Base-by-base conservation (phyloP, 2,329 filamentous ascomycete species). In the Alternaria ventricosa region DNA sequence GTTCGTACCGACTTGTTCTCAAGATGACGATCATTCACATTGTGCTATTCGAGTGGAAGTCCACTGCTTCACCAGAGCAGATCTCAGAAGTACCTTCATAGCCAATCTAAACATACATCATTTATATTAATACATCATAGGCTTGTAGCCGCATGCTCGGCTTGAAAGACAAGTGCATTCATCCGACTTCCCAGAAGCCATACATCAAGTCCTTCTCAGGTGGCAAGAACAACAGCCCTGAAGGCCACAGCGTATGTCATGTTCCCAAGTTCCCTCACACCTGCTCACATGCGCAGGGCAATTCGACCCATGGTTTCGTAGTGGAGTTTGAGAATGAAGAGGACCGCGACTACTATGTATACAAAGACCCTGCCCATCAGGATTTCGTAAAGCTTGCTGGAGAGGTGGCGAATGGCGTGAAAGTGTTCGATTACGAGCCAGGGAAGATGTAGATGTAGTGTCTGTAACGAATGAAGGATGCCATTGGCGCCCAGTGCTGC, bases 251-350 rank as follows among this genome's bases (percentile, higher is more conserved):
- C 61, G 79, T 69, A 8, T 13, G n/a, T 28, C 11, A 55, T 49
- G 11, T n/a, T 28, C 10, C 12, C 2, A 28, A 22, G 30, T 20
- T 13, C n/a, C 5, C 13, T 49, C 10, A 25, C 57, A 57, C 43
- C 15, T 46, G 27, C 44, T 63, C 3, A 57, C 25, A n/a, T 25
- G 4, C 2, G 2, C 43, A 79, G 89, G 83, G 85, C 53, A 90
- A 86, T 0, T 87, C 90, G 55, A 89, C 89, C 0, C 91, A 94
- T 74, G 89, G 84, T 0, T 93, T 93, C 66, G 85, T 94, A 2
- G 84, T 86, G 22, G 87, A 92, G 69, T 93, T 94, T 62, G 84
- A 85, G 10, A 89, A 77, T 22, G 82, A 82, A 18, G 85, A 87
- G 65, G 90, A 94, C 73, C 82, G 90, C 50, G 85, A 89, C 64